A percentile compares a stretch with the other conserved stretches of the same genome.
Evolutionary conservation across 2,329 filamentous ascomycete species (phyloP).

Genomic region (Coniella lustricola): DNA sequence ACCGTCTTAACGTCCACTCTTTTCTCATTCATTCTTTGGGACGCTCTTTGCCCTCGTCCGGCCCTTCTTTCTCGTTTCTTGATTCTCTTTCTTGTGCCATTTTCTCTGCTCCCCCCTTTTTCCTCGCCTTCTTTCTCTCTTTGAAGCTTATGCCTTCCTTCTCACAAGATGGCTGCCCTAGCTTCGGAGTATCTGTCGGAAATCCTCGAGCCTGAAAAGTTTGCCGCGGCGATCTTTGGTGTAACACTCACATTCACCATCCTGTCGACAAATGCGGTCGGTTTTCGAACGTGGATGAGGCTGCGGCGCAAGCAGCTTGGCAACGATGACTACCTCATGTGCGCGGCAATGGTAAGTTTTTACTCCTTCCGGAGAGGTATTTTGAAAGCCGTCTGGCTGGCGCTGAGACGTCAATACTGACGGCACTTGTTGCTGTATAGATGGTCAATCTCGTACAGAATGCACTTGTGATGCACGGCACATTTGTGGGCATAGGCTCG

Average conservation of each 20-base stretch:
- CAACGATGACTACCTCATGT: conserved; percentile 15
- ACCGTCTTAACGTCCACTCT: neutral
- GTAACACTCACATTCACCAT: conserved; percentile 14
- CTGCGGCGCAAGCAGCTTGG: conserved; percentile 7
- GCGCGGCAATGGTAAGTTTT: conserved; percentile 12
- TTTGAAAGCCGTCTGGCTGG: neutral
- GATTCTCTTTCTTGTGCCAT: neutral
- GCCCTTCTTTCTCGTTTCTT: neutral
- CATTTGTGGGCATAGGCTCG: conserved; percentile 14
- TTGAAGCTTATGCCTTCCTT: too few relatives aligned
- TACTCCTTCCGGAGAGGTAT: neutral
- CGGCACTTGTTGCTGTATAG: neutral
- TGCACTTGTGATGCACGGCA: conserved; percentile 14
- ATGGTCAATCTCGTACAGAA: conserved; percentile 15
- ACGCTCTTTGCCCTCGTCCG: neutral
- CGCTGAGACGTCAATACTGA: too few relatives aligned
- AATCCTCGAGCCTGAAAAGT: conserved; percentile 12
- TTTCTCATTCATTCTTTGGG: neutral
- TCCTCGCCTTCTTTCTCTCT: too few relatives aligned
- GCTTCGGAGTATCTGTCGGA: conserved; percentile 14
- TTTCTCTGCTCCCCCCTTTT: too few relatives aligned
- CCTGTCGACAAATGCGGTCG: conserved; percentile 9
- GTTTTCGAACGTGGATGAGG: conserved; percentile 8
- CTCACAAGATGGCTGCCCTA: conserved; percentile 11
- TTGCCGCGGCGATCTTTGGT: conserved; percentile 16